Evolutionary conservation across 148 eudicot genomes (phyloP).

Genomic region (Chenopodium album): DNA sequence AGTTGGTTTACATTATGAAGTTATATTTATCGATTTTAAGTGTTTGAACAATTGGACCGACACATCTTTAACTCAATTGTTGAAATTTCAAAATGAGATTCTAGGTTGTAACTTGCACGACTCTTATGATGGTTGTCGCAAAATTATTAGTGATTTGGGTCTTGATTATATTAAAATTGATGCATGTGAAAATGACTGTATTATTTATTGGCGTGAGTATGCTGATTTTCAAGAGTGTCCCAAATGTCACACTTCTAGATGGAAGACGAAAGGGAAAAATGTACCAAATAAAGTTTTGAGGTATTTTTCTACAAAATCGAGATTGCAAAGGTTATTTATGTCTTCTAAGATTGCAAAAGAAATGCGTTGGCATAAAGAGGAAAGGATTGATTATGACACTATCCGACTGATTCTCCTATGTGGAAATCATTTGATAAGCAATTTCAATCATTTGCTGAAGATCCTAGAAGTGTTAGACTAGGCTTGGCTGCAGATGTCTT

Average conservation of each 20-base stretch:
- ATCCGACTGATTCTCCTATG: neutral
- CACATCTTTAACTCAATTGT: no score
- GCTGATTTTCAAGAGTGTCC: neutral
- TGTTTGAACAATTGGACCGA: no score
- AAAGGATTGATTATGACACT: no score
- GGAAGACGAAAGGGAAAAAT: neutral
- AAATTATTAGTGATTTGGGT: no score
- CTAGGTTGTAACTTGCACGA: no score
- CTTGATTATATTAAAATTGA: no score
- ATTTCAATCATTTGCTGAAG: neutral
- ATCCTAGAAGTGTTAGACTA: slow-evolving; percentile 1
- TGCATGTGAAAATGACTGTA: no score
- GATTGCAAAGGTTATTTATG: slow-evolving; percentile 9
- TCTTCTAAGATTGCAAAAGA: neutral
- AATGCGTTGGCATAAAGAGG: neutral
- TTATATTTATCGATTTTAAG: no score
- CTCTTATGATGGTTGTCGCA: no score
- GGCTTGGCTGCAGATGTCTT: slow-evolving; percentile 10
- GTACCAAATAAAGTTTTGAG: neutral
- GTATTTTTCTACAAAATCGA: neutral
- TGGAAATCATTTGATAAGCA: neutral
- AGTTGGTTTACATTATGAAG: no score
- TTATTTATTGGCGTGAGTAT: no score
- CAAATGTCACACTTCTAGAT: slow-evolving; percentile 1
- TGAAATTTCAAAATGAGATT: no score